Base-by-base conservation (phyloP, 2,329 filamentous ascomycete genomes). In the Venturia effusa region DNA sequence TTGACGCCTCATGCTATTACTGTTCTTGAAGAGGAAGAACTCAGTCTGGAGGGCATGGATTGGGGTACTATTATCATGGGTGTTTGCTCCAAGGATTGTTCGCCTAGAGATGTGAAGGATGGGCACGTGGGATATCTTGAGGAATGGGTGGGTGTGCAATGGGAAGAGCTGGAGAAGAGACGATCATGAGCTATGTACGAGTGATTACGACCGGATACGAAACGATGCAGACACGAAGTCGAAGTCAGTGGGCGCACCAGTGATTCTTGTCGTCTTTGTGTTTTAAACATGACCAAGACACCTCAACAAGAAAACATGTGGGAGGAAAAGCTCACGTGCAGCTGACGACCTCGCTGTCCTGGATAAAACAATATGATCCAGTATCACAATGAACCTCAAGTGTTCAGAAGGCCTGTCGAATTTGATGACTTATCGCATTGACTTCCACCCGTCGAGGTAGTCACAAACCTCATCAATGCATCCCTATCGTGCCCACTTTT, bases 121-220 rank as follows among this genome's bases (percentile, higher is more conserved):
- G 88, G 86, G 0, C 81, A 86, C 70, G 83, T 86, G 0, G 90
- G 87, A 1, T 97, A 95, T 76, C 71, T 92, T 22, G 94, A 97
- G 79, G 94, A 99, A 76, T 99, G 94, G 93, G 86, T 84, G n/a
- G 94, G 93, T 7, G 94, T 97, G 67, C 94, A 99, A 76, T 99
- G 93, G 94, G 94, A 99, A 76, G 92, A 97, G 75, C 71, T 79
- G 51, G 72, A 71, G 37, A 64, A 64, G 37, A 39, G 37, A 17
- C 22, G 51, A 8, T 57, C 15, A 13, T 51, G 11, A 15, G 15
- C 22, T 51, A 13, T 13, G 22, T 7, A 15, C 27, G 1, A 8
- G n/a, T n/a, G n/a, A n/a, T n/a, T 13, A 51, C 22, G 8, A 27
- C 45, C 17, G 22, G 5, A 34, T 57, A 57, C 22, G 51, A 34